Conservation (phyloP, 495 filamentous ascomycete species). For the Xylaria grammica region DNA sequence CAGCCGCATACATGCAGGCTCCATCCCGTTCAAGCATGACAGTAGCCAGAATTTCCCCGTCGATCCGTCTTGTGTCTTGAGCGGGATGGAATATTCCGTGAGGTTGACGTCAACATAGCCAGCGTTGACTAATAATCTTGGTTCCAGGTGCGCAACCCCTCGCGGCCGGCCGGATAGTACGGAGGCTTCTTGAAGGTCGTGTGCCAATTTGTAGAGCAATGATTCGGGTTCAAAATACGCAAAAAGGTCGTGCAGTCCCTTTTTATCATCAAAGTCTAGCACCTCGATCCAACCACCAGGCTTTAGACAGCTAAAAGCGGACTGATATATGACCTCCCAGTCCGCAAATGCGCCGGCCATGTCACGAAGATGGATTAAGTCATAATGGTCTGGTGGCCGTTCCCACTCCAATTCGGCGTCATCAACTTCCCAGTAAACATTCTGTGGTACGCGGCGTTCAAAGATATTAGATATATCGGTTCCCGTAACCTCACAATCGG, state of each 20-base stretch:
- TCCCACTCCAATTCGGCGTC: conserved; percentile 67
- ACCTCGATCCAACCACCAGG: conserved; percentile 72
- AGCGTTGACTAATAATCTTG: conserved; percentile 52
- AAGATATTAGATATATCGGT: conserved; percentile 70
- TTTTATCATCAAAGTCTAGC: conserved; percentile 57
- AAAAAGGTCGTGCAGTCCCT: conserved; percentile 43
- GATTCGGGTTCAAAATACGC: conserved; percentile 47
- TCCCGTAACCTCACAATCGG: conserved; percentile 67
- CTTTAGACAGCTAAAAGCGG: conserved; percentile 63
- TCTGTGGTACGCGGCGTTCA: conserved; percentile 60
- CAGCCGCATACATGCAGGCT: conserved; percentile 63
- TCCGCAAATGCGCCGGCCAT: conserved; percentile 67
- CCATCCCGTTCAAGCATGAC: conserved; percentile 66
- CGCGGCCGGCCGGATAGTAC: conserved; percentile 51
- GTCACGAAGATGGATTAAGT: conserved; percentile 69
- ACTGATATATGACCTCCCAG: conserved; percentile 65
- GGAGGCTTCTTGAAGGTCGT: conserved; percentile 48
- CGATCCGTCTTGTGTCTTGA: conserved; percentile 60
- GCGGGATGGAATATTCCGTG: conserved; percentile 61
- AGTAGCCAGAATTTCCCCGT: conserved; percentile 72
- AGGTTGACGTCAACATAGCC: conserved; percentile 68
- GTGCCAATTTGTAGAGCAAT: conserved; percentile 37
- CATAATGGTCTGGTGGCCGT: conserved; percentile 60
- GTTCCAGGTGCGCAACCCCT: conserved; percentile 60
- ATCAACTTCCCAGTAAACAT: conserved; percentile 73